These are phyloP conservation scores for Aspergillus calidoustus DNA, from an alignment of 2,329 filamentous ascomycete genomes.

Conservation along the genomic window DNA sequence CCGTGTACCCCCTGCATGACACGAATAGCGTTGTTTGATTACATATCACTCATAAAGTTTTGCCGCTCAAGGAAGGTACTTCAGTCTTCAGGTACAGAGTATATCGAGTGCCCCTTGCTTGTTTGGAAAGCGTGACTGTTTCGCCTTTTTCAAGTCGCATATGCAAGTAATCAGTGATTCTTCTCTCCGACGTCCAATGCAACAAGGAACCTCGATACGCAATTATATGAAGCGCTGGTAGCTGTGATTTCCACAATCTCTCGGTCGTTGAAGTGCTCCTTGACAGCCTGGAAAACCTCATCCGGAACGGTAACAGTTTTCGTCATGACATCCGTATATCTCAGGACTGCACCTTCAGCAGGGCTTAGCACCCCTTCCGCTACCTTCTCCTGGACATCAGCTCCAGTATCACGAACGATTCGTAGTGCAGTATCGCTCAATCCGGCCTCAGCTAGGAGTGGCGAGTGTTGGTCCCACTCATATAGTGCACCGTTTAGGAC, in stretches of 20 bases:
- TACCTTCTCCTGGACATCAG: slow-evolving; percentile 31
- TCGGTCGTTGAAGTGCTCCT: slow-evolving; percentile 65
- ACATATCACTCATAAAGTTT: not conserved
- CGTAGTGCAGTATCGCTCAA: slow-evolving; percentile 55
- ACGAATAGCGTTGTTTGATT: too few species aligned
- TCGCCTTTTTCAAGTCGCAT: not conserved
- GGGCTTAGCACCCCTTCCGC: slow-evolving; percentile 52
- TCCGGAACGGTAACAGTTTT: slow-evolving; percentile 71
- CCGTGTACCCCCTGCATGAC: not conserved
- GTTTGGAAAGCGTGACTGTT: not conserved
- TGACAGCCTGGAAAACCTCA: slow-evolving; percentile 68
- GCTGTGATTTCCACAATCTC: slow-evolving; percentile 82
- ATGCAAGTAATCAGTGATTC: slow-evolving; percentile 30
- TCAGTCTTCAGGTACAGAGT: not conserved
- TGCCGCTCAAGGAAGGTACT: not conserved
- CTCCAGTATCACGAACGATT: slow-evolving; percentile 37
- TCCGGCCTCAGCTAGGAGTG: slow-evolving; percentile 66
- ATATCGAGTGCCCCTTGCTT: not conserved
- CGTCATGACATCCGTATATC: slow-evolving; percentile 85
- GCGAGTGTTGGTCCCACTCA: slow-evolving; percentile 81
- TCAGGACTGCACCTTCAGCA: slow-evolving; percentile 69
- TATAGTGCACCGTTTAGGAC: slow-evolving; percentile 82
- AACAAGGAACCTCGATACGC: slow-evolving; percentile 81
- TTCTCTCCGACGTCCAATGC: slow-evolving; percentile 69
- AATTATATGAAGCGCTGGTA: slow-evolving; percentile 81